Evolutionary conservation across 2,329 filamentous ascomycete genomes (phyloP).

Genomic region (Alternaria arborescens): DNA sequence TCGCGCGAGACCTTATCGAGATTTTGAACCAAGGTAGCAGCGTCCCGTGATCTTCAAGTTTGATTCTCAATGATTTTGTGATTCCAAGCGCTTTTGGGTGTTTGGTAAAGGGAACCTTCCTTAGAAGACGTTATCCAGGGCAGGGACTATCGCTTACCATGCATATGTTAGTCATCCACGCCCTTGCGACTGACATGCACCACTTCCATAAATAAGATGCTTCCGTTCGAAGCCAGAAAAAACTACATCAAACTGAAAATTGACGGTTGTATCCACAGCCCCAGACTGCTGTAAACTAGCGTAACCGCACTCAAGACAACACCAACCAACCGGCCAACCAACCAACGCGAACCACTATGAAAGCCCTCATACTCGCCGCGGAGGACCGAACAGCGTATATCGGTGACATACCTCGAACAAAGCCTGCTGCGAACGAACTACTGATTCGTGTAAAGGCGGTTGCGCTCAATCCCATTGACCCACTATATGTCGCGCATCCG

Average conservation of each 20-base stretch:
- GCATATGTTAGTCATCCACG: neutral
- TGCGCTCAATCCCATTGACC: slow-evolving; percentile 45
- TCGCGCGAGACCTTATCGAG: neutral
- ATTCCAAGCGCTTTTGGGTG: neutral
- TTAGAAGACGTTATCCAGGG: neutral
- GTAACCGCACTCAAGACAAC: neutral
- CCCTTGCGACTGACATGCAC: neutral
- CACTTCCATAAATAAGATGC: neutral
- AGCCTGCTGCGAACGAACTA: slow-evolving; percentile 26
- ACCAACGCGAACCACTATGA: slow-evolving; percentile 18
- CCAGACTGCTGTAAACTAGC: neutral
- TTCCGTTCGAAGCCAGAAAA: neutral
- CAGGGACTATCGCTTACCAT: neutral
- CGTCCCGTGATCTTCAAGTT: neutral
- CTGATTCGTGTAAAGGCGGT: slow-evolving; percentile 37
- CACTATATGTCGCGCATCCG: slow-evolving; percentile 49
- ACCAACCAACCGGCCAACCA: neutral
- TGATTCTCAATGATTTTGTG: neutral
- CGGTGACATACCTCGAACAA: slow-evolving; percentile 15
- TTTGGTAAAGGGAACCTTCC: neutral
- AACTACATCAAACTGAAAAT: neutral
- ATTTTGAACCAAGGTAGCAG: neutral
- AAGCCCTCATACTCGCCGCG: slow-evolving; percentile 32
- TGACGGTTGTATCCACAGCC: neutral
- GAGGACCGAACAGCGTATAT: slow-evolving; percentile 21